Evolutionary conservation across 176 grass and related monocot genomes (phyloP), one percentile per base, ranked within the genome.

Genomic region (Ampelocalamus luodianensis): DNA sequence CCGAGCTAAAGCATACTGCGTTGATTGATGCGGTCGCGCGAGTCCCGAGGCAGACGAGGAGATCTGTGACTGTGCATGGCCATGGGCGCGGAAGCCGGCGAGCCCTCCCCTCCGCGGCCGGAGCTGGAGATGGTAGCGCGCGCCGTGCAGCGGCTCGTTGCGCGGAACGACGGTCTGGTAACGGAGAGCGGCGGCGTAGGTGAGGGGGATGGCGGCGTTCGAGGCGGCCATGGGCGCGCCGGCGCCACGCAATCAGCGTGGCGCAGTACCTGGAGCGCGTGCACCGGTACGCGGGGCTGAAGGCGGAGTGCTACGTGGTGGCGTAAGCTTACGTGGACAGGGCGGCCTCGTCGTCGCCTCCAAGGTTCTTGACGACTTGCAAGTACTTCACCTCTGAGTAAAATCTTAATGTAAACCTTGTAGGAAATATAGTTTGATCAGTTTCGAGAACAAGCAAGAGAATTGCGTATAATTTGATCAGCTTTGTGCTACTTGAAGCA

Each of bases 291-390:
- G 91, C 92, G 1, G 87, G 67, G 74, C 89, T 93, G 58, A 80
- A 91, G 18, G 84, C 91, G 0, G 77, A 86, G 83, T 98, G 95
- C 89, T 98, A 93, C 89, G 88, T 93, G 26, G 71, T 93, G 61
- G 88, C 89, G 7, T 98, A 83, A 67, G 90, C 87, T 11, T 94
- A 91, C 93, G 83, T 98, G 22, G 96, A 98, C 87, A 77, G 70
- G 53, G 85, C 81, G 3, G 90, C 87, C 88, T 98, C 81, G 77
- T 98, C 78, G 13, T 98, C 59, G 96, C 96, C 76, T 98, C 93
- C 77, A 98, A 98, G 88, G 69, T 98, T 18, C 93, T 94, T 9
- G 96, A 98, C 34, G 96, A 98, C 90, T 74, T 90, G 96, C 95
- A 89, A 72, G 93, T 34, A 34, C 32, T 34, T 34, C 3, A 2